Evolutionary conservation across 352 stramenopile genomes (phyloP), one percentile per base, ranked within the genome.

Genomic region (Globisporangium echinulatum): DNA sequence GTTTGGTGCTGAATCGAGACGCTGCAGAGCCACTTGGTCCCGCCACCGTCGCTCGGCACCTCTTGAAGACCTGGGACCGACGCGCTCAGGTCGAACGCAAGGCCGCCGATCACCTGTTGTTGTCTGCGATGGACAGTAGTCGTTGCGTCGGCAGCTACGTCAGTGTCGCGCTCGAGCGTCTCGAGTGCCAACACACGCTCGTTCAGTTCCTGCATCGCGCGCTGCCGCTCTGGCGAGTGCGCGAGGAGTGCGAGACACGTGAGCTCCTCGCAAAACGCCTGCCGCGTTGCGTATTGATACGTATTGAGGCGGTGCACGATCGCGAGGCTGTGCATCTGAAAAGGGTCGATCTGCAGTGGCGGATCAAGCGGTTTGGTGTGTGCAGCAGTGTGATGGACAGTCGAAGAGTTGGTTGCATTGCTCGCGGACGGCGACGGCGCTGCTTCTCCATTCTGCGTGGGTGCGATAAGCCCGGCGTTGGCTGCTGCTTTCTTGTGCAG

Each of bases 211-310:
- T 68, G 39, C 0, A 79, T 60, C 52, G 54, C 65, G 11, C 58
- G 62, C 37, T 75, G 65, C 54, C 68, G 68, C 46, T 70, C 61
- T 3, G 58, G 37, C 0, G 60, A 52, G 33, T 64, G 56, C 0
- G 72, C 56, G 5, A 75, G 58, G 15, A 68, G 59, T 57, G 72
- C 52, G 19, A 88, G 51, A 58, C 80, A 69, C 49, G 73, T 61
- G 51, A 88, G 69, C 63, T 90, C 81, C 42, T 67, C 62, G 44
- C 66, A 58, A 58, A 88, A 88, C 7, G 78, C 75, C 19, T 68
- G 69, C n/a, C 63, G 56, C 25, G 78, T 74, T 42, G 63, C 70
- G 64, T 87, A 90, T 49, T 88, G 69, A 55, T 87, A 87, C 49
- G 73, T 77, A 61, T 87, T 87, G 54, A 87, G 67, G 37, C 75